These are phyloP conservation scores for Xylariaceae sp. DNA, from an alignment of 2,329 filamentous ascomycete species.

Conservation along the genomic window DNA sequence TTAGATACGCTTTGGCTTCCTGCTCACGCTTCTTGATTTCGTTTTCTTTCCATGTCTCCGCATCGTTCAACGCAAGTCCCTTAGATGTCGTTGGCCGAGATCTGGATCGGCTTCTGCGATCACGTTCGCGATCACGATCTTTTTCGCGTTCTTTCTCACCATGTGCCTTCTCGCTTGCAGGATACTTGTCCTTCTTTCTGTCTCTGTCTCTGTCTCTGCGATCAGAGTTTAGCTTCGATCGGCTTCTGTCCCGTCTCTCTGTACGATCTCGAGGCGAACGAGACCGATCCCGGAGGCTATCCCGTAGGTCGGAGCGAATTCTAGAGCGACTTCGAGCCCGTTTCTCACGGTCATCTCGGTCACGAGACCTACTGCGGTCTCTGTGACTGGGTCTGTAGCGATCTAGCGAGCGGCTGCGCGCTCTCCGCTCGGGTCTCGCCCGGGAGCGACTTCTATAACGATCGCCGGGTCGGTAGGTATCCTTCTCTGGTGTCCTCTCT, in stretches of 20 bases:
- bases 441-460: constrained; percentile 27
- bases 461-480: constrained; percentile 30
- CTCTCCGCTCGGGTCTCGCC: constrained; percentile 21
- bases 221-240: constrained; percentile 22
- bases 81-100: constrained; percentile 40
- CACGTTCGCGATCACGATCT: constrained; percentile 23
- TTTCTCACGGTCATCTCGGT: constrained; percentile 29
- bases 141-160: constrained; percentile 21
- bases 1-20: constrained; percentile 59
- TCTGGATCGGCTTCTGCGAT: constrained; percentile 38
- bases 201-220: constrained; percentile 23
- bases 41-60: constrained; percentile 53
- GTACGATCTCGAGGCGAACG: constrained; percentile 29
- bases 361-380: constrained; percentile 28
- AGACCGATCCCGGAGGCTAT: constrained; percentile 28
- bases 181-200: constrained; percentile 22
- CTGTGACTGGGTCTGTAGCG: constrained; percentile 29
- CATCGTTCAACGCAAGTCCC: constrained; percentile 38
- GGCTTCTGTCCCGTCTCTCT: constrained; percentile 29
- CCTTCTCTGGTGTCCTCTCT: constrained; percentile 27
- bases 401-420: constrained; percentile 28
- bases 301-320: constrained; percentile 20
- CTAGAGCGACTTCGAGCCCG: constrained; percentile 28
- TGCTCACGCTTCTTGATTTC: constrained; percentile 58
- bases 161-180: constrained; percentile 17